phyloP scores from a whole-genome alignment of 306 rosid species.

The Erythrophleum fordii region DNA sequence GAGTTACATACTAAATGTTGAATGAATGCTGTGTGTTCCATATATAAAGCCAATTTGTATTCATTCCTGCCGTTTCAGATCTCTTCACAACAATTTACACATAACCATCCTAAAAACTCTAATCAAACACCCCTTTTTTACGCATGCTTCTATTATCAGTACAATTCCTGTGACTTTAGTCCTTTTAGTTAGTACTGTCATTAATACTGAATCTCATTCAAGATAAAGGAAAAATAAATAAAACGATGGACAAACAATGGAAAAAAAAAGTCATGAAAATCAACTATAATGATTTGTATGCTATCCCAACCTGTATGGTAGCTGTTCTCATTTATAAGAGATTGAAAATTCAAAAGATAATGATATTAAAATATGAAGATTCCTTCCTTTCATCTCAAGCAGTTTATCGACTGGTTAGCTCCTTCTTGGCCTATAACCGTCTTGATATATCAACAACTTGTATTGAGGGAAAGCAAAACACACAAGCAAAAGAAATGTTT shows the following conservation, averaged over 20 bases:
- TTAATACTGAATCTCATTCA: neutral
- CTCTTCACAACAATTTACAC: neutral
- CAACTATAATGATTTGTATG: neutral
- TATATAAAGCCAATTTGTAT: neutral
- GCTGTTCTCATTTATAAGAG: neutral
- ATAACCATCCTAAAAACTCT: neutral
- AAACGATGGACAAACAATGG: neutral
- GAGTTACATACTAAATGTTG: neutral
- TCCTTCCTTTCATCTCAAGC: neutral
- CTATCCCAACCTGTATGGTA: neutral
- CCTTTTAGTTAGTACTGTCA: neutral
- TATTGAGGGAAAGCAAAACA: neutral
- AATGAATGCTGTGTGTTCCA: neutral
- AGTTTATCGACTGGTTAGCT: neutral
- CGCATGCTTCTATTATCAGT: neutral
- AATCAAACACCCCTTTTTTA: neutral
- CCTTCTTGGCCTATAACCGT: neutral
- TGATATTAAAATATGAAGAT: neutral
- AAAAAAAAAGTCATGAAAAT: neutral
- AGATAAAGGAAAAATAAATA: neutral
- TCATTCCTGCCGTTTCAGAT: neutral
- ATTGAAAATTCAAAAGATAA: neutral
- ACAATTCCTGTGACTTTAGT: neutral
- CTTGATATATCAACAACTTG: neutral
- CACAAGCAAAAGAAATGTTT: neutral